These are phyloP conservation scores for Physcomitrellopsis africana DNA, from an alignment of 225 moss, liverwort and hornwort species.

Conservation along the genomic window DNA sequence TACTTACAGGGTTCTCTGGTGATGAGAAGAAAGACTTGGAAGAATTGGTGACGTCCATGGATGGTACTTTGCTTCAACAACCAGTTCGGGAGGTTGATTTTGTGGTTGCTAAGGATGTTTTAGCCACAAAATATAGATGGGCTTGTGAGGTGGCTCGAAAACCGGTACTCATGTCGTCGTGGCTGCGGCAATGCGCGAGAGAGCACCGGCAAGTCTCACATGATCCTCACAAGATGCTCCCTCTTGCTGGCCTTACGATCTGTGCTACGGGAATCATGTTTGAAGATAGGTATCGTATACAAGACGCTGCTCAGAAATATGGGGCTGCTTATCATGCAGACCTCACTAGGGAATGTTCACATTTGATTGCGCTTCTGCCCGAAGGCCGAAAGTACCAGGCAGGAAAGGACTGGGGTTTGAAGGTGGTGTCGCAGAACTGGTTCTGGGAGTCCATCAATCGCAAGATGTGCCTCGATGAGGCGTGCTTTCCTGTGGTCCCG, in stretches of 20 bases:
- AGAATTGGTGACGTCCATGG: constrained; percentile 68
- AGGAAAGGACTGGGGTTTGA: constrained; percentile 49
- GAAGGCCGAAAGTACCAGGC: constrained; percentile 56
- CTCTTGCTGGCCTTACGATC: constrained; percentile 70
- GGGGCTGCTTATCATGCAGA: constrained; percentile 74
- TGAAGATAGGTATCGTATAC: constrained; percentile 61
- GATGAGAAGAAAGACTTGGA: constrained; percentile 57
- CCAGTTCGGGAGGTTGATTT: constrained; percentile 67
- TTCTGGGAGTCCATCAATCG: constrained; percentile 65
- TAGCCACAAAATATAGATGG: constrained; percentile 82
- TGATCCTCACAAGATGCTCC: constrained; percentile 52
- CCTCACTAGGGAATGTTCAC: constrained; percentile 78
- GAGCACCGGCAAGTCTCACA: constrained; percentile 76
- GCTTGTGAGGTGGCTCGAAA: constrained; percentile 66
- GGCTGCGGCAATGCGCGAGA: constrained; percentile 67
- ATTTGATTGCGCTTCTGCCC: constrained; percentile 71
- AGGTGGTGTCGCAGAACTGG: constrained; percentile 57
- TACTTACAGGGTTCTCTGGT: constrained; percentile 45
- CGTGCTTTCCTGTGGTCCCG: constrained; percentile 51
- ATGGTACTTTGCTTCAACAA: constrained; percentile 57
- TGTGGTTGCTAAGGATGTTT: constrained; percentile 79
- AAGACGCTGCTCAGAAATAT: constrained; percentile 52
- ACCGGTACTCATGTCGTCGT: constrained; percentile 67
- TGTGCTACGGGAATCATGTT: constrained; percentile 54
- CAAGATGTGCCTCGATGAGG: constrained; percentile 71